Evolutionary conservation across 106 monocot genomes (phyloP).

Genomic region (Narthecium ossifragum): DNA sequence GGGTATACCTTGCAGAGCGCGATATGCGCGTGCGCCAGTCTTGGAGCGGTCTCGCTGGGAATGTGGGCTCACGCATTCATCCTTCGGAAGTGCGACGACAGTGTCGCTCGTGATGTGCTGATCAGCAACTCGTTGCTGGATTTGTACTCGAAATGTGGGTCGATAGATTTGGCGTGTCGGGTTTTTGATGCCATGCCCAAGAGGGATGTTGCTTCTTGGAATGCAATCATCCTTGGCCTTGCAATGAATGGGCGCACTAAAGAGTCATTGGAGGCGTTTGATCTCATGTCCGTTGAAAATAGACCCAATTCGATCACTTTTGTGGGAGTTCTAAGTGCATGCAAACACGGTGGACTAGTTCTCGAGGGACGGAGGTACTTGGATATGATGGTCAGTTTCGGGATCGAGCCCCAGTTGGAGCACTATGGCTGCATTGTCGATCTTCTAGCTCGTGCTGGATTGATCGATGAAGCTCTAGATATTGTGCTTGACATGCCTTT

Average conservation of each 20-base stretch:
- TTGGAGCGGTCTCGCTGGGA: constrained; percentile 42
- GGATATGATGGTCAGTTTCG: constrained; percentile 11
- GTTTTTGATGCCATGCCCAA: constrained; percentile 54
- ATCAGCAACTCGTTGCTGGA: constrained; percentile 69
- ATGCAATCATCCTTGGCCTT: constrained; percentile 56
- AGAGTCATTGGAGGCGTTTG: constrained; percentile 37
- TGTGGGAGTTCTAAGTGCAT: constrained; percentile 53
- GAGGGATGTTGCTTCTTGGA: constrained; percentile 58
- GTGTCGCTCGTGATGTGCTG: constrained; percentile 25
- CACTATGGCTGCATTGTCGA: constrained; percentile 72
- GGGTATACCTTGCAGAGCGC: constrained; percentile 58
- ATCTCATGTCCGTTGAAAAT: constrained; percentile 23
- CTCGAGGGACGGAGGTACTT: constrained; percentile 27
- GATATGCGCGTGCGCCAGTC: constrained; percentile 40
- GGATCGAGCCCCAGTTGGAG: constrained; percentile 26
- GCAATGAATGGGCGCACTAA: constrained; percentile 36
- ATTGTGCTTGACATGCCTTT: constrained; percentile 45
- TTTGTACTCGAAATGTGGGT: constrained; percentile 60
- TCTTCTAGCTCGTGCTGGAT: constrained; percentile 54
- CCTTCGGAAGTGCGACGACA: constrained; percentile 8
- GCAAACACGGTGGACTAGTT: constrained; percentile 40
- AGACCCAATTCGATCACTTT: constrained; percentile 68
- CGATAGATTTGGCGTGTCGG: constrained; percentile 38
- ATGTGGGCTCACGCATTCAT: constrained; percentile 61
- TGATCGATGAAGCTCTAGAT: constrained; percentile 47